phyloP scores from a whole-genome alignment of 495 filamentous ascomycete species.

The Lepraria neglecta region DNA sequence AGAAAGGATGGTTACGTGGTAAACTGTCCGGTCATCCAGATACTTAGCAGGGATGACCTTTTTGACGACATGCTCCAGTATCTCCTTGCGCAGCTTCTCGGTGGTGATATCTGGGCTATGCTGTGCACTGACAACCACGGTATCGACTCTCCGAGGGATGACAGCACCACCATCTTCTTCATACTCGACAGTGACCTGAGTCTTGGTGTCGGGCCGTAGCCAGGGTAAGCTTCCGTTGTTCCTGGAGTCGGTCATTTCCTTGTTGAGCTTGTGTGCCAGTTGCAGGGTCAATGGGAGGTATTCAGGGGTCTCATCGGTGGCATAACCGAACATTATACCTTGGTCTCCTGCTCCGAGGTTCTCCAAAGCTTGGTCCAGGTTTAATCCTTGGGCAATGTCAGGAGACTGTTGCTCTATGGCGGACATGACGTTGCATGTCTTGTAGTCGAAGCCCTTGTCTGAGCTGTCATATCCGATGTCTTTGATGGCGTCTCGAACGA shows the following conservation, averaged over 20 bases:
- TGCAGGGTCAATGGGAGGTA: slow-evolving; percentile 88
- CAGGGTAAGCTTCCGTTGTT: slow-evolving; percentile 82
- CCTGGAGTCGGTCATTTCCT: slow-evolving; percentile 81
- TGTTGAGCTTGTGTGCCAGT: slow-evolving; percentile 92
- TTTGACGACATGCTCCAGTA: slow-evolving; percentile 96
- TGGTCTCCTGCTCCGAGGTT: slow-evolving; percentile 98
- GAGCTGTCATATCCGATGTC: slow-evolving; percentile 98
- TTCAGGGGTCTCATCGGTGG: slow-evolving; percentile 97
- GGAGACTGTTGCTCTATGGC: slow-evolving; percentile 99
- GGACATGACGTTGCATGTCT: slow-evolving; percentile 96
- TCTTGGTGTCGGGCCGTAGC: slow-evolving; percentile 98
- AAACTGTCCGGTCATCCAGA: slow-evolving; percentile 85
- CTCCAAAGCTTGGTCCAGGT: slow-evolving; percentile 94
- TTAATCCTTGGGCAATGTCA: slow-evolving; percentile 96
- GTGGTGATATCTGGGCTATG: slow-evolving; percentile 85
- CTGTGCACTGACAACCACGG: slow-evolving; percentile 92
- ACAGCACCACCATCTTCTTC: slow-evolving; percentile 92
- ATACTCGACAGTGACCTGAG: slow-evolving; percentile 98
- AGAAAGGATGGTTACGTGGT: slow-evolving; percentile 60
- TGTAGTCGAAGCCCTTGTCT: slow-evolving; percentile 98
- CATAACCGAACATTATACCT: slow-evolving; percentile 99
- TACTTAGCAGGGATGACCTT: slow-evolving; percentile 86
- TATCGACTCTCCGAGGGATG: slow-evolving; percentile 87
- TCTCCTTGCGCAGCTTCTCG: slow-evolving; percentile 86
- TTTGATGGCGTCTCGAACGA: slow-evolving; percentile 92